A percentile compares a stretch with the other conserved stretches of the same genome.
phyloP scores from a whole-genome alignment of 768 basidiomycete genomes.

The Tylopilus sp. region DNA sequence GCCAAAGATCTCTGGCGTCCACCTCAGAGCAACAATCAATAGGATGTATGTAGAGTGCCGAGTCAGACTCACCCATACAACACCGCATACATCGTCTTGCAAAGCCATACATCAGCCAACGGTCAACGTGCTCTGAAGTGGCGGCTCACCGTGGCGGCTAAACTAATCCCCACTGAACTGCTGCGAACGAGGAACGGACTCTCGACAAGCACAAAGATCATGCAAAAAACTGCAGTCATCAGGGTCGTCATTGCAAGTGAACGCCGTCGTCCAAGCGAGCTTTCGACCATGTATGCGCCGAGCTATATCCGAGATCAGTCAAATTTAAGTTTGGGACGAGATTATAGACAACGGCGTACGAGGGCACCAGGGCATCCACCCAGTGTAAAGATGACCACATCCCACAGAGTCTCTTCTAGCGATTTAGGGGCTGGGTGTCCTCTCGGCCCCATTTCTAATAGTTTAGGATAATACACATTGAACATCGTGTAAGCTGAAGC shows the following conservation, averaged over 20 bases:
- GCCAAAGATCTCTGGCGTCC: slow-evolving; percentile 86
- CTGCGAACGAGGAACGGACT: slow-evolving; percentile 56
- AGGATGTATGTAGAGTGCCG: no score
- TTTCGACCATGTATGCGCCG: slow-evolving; percentile 81
- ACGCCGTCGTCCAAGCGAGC: slow-evolving; percentile 61
- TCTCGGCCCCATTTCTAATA: slow-evolving; percentile 57
- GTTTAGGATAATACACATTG: slow-evolving; percentile 86
- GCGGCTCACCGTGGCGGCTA: slow-evolving; percentile 56
- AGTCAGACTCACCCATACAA: slow-evolving; percentile 51
- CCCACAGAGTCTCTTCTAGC: slow-evolving; percentile 68
- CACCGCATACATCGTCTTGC: slow-evolving; percentile 82
- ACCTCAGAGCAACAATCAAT: slow-evolving; percentile 30
- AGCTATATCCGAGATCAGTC: slow-evolving; percentile 42
- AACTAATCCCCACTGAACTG: slow-evolving; percentile 72
- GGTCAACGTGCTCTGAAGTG: not conserved
- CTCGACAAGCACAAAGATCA: slow-evolving; percentile 60
- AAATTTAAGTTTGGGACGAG: not conserved
- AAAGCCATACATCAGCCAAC: not conserved
- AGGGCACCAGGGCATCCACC: slow-evolving; percentile 84
- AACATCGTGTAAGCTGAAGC: slow-evolving; percentile 83
- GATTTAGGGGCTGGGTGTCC: slow-evolving; percentile 36
- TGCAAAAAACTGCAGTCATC: slow-evolving; percentile 70
- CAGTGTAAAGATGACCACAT: slow-evolving; percentile 81
- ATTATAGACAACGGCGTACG: slow-evolving; percentile 43
- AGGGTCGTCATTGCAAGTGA: slow-evolving; percentile 77